Base-by-base conservation (phyloP, 2,329 filamentous ascomycete genomes). In the Sclerotinia spermophila region DNA sequence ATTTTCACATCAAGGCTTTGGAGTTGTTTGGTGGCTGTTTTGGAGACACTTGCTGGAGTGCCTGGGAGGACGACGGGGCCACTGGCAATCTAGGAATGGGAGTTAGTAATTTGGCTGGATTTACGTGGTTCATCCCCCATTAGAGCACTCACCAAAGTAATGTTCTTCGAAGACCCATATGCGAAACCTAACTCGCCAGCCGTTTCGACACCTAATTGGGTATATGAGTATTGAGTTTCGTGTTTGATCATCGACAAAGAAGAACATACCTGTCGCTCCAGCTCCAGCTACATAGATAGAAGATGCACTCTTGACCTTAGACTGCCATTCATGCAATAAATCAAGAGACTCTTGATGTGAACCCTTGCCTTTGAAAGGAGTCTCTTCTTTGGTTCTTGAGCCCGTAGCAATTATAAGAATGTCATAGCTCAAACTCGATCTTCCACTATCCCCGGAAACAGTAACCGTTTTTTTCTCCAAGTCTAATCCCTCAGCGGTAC, bases 351-450 rank as follows among this genome's bases (percentile, higher is more conserved):
- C 71, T 65, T 82, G 79, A 0, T 82, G 82, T 1, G 81, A 81
- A 4, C 78, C 81, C 10, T 85, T 72, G 21, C 76, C 77, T 78
- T 88, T 88, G 79, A 84, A 74, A 3, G 86, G 85, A 78, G 84
- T 81, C 71, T 77, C 78, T 15, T 81, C 82, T 30, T 76, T 79
- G 35, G 81, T 80, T 38, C 80, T 79, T 8, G 83, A 78, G 10
- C 86, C 86, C 3, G 86, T 88, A 19, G 86, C 85, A 59, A 89
- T 78, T 71, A 89, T 76, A 40, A 89, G 80, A 35, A 82, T 82
- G 73, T 87, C 82, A 75, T 88, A 89, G 15, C 73, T 71, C 17
- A 79, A 78, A 27, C 75, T 75, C 10, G 71, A 74, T 13, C 78
- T 80, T 11, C 76, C 80, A 33, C 42, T 62, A 66, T 78, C 79